Evolutionary conservation across 495 filamentous ascomycete species (phyloP).

Genomic region (Aspergillus sclerotioniger): DNA sequence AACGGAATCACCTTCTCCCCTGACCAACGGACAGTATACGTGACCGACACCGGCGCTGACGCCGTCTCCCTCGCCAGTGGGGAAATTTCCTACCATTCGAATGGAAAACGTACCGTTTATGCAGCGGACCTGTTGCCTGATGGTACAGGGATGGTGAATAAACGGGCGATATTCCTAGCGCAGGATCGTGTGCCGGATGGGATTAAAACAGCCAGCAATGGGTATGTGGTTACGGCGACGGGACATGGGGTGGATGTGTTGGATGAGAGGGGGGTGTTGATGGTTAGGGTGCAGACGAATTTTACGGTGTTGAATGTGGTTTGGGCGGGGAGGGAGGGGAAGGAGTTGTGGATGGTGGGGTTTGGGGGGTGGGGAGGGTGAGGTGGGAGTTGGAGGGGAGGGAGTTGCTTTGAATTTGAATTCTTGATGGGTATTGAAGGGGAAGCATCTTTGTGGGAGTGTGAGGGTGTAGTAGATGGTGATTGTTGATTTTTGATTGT

Average conservation of each 20-base stretch:
- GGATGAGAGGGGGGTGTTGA: slow-evolving; percentile 13
- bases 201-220: slow-evolving; percentile 23
- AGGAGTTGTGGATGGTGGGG: slow-evolving; percentile 19
- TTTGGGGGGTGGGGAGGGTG: slow-evolving; percentile 15
- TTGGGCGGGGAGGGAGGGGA: slow-evolving; percentile 16
- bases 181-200: slow-evolving; percentile 24
- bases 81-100: not conserved
- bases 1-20: slow-evolving; percentile 6
- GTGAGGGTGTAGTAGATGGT: no score
- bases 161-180: slow-evolving; percentile 20
- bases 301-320: slow-evolving; percentile 23
- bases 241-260: slow-evolving; percentile 26
- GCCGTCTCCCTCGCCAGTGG: not conserved
- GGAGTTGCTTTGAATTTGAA: not conserved
- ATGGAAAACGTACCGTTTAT: slow-evolving; percentile 1
- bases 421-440: not conserved
- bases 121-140: slow-evolving; percentile 20
- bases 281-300: slow-evolving; percentile 25
- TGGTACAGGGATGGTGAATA: slow-evolving; percentile 15
- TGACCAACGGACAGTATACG: not conserved
- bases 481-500: no score
- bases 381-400: slow-evolving; percentile 14
- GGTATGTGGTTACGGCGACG: slow-evolving; percentile 17
- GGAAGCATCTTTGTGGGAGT: no score
- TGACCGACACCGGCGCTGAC: slow-evolving; percentile 3